Base-by-base conservation (phyloP, 2,329 filamentous ascomycete genomes). In the Pseudocercospora macadamiae region DNA sequence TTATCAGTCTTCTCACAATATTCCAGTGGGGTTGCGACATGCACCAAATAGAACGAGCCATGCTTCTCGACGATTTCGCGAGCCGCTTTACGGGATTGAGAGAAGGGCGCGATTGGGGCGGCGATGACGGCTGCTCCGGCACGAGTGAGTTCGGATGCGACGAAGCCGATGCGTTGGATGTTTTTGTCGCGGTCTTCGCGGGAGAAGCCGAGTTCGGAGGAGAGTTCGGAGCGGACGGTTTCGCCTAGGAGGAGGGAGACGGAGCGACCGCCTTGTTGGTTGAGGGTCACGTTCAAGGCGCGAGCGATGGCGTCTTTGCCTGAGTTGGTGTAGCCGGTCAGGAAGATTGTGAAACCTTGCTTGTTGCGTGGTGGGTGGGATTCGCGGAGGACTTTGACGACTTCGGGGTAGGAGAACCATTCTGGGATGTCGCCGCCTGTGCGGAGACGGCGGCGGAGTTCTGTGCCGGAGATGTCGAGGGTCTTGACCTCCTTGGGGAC, bases 321-420 rank as follows among this genome's bases (percentile, higher is more conserved):
- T 60, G 86, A 90, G 87, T 97, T 99, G 76, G 90, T 89, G 83
- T 95, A 97, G 62, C 95, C 95, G 2, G 95, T 97, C 66, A 99
- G 84, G 87, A 99, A 97, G 78, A 99, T 85, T 64, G 95, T 97
- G 86, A 99, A 99, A 65, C 95, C 95, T 82, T 99, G 96, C 73
- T 89, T 85, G 70, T 86, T 88, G 67, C 95, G 90, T 52, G 96
- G 87, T 51, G 93, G 95, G 82, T 97, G 95, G 68, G 93, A 96
- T 82, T 99, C 93, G 71, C 95, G 89, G 63, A 99, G 89, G 51
- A 97, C 95, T 77, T 87, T 88, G 79, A 99, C 95, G 69, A 99
- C 95, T 82, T 99, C 95, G 63, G 95, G 93, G 83, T 99, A 99
- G 28, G 95, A 97, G 85, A 99, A 99, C 95, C 95, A 99, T 79